Base-by-base conservation (phyloP, 257 asterid species). In the Ilex aquifolium region DNA sequence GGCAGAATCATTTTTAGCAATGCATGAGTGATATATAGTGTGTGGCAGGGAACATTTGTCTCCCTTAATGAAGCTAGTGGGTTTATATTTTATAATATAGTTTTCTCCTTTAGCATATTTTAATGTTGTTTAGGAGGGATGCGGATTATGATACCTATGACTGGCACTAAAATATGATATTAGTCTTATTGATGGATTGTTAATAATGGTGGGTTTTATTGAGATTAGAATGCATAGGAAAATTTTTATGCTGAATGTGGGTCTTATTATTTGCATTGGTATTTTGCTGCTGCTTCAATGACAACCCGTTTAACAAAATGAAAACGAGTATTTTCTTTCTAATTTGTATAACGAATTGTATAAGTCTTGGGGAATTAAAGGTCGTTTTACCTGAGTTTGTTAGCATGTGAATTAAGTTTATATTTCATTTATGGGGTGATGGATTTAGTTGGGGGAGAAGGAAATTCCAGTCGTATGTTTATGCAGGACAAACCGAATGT, bases 1-100 rank as follows among this genome's bases (percentile, higher is more conserved):
- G 15, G 61, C 31, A 9, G 6, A n/a, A 66, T 57, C 36, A 27
- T 65, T 46, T 14, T 57, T 49, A 42, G 27, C 27, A 21, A 0
- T 1, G 27, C 27, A 21, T 21, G 27, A 21, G 27, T 21, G 27
- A 21, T 21, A 21, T 21, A 21, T 60, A 59, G 56, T 60, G 64
- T 60, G 48, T 15, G 67, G 59, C 59, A 46, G 59, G 64, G 60
- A 77, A 69, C 58, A 44, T 59, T 67, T 64, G 60, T 65, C 73
- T 64, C 61, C 62, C 73, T 50, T 58, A 57, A 27, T 50, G 59
- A 62, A 56, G 42, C 48, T 58, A 69, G 56, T 57, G 61, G 61
- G 59, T 62, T 59, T 57, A 56, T 65, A 32, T 67, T 52, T 32
- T 50, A 57, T 63, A 50, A 56, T 10, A 7, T 17, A 13, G 32